A percentile compares a stretch with the other conserved stretches of the same genome.
Conservation (phyloP, 805 yeast species). For the Starmerella vaccinii region DNA sequence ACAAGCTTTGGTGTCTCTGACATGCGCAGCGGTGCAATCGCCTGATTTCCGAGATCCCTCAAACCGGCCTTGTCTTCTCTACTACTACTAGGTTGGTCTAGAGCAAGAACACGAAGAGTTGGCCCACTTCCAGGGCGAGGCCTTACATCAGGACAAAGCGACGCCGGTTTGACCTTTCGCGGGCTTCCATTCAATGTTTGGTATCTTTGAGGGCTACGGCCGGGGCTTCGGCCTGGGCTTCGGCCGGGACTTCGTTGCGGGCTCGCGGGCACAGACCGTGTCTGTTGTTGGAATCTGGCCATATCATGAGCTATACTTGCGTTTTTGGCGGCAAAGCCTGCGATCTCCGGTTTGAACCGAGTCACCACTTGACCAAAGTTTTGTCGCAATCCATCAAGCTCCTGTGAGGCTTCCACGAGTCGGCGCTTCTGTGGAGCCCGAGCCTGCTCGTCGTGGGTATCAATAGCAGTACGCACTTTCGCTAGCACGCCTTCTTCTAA, state of each 20-base stretch:
- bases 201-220: not conserved
- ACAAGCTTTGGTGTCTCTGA: not conserved
- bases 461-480: not conserved
- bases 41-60: not conserved
- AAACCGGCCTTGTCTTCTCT: not conserved
- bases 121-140: constrained; percentile 2
- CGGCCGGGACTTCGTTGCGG: not conserved
- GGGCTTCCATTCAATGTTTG: not conserved
- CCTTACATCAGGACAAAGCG: not conserved
- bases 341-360: not conserved
- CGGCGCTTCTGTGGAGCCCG: not conserved
- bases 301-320: not conserved
- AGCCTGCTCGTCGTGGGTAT: not conserved
- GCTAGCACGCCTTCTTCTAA: not conserved
- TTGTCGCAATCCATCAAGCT: not conserved
- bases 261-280: not conserved
- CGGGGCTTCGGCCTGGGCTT: not conserved
- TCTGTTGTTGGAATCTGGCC: not conserved
- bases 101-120: not conserved
- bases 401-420: not conserved
- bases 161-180: not conserved
- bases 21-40: not conserved
- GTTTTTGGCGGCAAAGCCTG: not conserved
- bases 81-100: not conserved
- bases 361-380: not conserved